Evolutionary conservation across 2,329 filamentous ascomycete genomes (phyloP).

Genomic region (Mariannaea sp.): DNA sequence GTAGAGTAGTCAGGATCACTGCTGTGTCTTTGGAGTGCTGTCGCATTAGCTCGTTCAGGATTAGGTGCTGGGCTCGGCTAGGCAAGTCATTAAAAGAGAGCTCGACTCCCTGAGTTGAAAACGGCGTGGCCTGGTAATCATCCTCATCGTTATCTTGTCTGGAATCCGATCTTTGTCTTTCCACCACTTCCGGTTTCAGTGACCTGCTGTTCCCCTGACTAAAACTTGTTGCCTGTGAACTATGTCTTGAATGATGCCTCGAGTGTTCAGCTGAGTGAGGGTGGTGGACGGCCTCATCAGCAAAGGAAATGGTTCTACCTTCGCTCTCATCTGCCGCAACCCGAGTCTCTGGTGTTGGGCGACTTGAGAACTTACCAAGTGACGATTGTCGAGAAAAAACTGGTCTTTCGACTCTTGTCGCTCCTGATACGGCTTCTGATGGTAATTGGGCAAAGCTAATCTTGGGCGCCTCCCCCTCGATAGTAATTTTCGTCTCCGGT

Average conservation of each 20-base stretch:
- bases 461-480: conserved; percentile 60
- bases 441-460: conserved; percentile 70
- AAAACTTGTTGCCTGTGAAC: conserved; percentile 42
- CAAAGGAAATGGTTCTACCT: conserved; percentile 68
- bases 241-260: conserved; percentile 44
- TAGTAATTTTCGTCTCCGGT: conserved; percentile 69
- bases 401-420: conserved; percentile 44
- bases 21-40: conserved; percentile 71
- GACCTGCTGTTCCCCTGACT: conserved; percentile 45
- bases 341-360: conserved; percentile 64
- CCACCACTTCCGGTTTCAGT: conserved; percentile 51
- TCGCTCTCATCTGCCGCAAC: conserved; percentile 59
- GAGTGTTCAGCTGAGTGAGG: conserved; percentile 38
- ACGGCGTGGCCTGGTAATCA: conserved; percentile 46
- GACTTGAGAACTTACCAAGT: conserved; percentile 63
- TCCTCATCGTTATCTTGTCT: conserved; percentile 33
- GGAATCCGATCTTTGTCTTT: conserved; percentile 43
- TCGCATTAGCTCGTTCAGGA: conserved; percentile 82
- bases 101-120: conserved; percentile 66
- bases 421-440: conserved; percentile 35
- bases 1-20: conserved; percentile 82
- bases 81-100: conserved; percentile 87
- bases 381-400: conserved; percentile 52
- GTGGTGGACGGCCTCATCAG: conserved; percentile 43
- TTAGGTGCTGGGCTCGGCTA: conserved; percentile 81